phyloP scores from a whole-genome alignment of 768 basidiomycete species.

The Aureoboletus auriporus region DNA sequence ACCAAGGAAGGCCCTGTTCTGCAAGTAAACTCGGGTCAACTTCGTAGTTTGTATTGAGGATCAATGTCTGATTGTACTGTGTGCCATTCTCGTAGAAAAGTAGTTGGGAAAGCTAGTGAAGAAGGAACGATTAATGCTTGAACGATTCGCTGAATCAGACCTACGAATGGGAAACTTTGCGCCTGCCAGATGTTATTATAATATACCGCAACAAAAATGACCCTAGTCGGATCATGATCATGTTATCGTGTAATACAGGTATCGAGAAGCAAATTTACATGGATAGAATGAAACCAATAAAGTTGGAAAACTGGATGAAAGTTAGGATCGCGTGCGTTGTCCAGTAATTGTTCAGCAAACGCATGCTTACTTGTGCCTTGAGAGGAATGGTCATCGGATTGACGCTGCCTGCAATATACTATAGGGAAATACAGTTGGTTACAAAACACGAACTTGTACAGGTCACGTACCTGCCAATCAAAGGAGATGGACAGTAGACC shows the following conservation, averaged over 20 bases:
- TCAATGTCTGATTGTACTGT: constrained; percentile 47
- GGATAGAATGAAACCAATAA: constrained; percentile 51
- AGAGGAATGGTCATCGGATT: constrained; percentile 56
- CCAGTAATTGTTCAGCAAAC: neutral
- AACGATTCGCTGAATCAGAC: constrained; percentile 25
- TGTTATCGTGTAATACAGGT: neutral
- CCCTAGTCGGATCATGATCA: constrained; percentile 17
- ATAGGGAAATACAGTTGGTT: neutral
- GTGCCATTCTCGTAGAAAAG: constrained; percentile 53
- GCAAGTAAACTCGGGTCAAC: constrained; percentile 47
- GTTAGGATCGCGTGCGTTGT: neutral
- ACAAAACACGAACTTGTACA: neutral
- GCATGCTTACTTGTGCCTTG: constrained; percentile 39
- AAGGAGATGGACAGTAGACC: constrained; percentile 59
- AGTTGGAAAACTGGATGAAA: constrained; percentile 35
- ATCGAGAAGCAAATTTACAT: constrained; percentile 33
- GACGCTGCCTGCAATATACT: constrained; percentile 27
- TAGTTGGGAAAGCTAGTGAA: constrained; percentile 40
- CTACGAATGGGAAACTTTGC: constrained; percentile 56
- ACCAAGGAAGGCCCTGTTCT: constrained; percentile 34
- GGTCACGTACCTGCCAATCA: constrained; percentile 45
- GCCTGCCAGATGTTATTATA: constrained; percentile 54
- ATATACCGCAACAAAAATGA: constrained; percentile 36
- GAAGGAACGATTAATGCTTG: neutral
- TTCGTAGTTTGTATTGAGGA: constrained; percentile 49